Percentiles rank a stretch among this genome's conserved stretches.
Evolutionary conservation across 2,329 filamentous ascomycete genomes (phyloP).

Genomic region (Metarhizium rileyi): DNA sequence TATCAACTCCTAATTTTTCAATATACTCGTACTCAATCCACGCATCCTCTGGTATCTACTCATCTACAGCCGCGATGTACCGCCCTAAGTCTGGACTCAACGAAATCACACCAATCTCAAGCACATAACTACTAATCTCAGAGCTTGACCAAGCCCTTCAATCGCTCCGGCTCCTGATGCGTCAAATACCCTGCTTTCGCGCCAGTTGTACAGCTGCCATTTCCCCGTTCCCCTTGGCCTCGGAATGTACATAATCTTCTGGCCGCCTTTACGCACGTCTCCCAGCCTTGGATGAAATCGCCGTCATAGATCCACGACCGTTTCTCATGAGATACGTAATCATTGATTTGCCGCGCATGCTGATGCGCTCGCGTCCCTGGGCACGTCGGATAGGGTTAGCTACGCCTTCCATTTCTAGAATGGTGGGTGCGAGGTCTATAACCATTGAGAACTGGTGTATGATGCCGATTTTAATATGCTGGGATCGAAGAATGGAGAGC

Average conservation of each 20-base stretch:
- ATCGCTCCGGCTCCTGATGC: constrained; percentile 14
- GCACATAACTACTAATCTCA: constrained; percentile 28
- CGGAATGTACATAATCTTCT: constrained; percentile 22
- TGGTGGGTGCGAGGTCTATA: constrained; percentile 34
- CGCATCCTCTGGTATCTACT: constrained; percentile 54
- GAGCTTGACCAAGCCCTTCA: constrained; percentile 17
- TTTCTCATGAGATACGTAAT: constrained; percentile 3
- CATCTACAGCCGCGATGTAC: constrained; percentile 51
- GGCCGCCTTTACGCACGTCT: constrained; percentile 25
- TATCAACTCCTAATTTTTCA: constrained; percentile 36
- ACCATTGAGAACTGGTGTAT: constrained; percentile 36
- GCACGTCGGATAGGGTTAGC: constrained; percentile 25
- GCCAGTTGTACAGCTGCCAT: constrained; percentile 26
- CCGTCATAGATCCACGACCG: constrained; percentile 29
- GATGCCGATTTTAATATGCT: constrained; percentile 15
- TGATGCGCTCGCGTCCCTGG: constrained; percentile 35
- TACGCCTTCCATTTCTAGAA: constrained; percentile 33
- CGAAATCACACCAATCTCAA: constrained; percentile 11
- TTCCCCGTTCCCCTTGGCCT: constrained; percentile 16
- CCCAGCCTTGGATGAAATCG: constrained; percentile 20
- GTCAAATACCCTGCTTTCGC: constrained; percentile 21
- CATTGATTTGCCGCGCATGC: constrained; percentile 33
- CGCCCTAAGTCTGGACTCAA: constrained; percentile 40
- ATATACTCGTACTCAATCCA: constrained; percentile 60
- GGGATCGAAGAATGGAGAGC: neutral